Evolutionary conservation across 2,329 filamentous ascomycete species (phyloP).

Genomic region (Celoporthe dispersa): DNA sequence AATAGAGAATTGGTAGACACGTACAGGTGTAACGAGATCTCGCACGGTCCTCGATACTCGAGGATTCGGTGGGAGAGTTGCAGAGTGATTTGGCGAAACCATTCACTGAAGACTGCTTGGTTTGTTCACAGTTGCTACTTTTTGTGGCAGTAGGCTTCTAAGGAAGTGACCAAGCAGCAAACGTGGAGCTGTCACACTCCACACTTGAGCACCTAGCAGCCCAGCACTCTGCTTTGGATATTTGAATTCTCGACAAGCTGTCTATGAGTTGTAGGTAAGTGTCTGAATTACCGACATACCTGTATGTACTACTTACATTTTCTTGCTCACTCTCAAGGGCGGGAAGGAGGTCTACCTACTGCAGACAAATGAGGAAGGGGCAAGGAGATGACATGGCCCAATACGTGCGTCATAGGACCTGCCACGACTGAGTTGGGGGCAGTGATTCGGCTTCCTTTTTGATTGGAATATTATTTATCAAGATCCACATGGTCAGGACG

Average conservation of each 20-base stretch:
- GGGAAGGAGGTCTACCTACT: not conserved
- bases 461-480: not conserved
- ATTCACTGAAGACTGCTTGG: not conserved
- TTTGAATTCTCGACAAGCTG: not conserved
- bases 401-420: not conserved
- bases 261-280: not conserved
- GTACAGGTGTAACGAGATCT: slow-evolving; percentile 7
- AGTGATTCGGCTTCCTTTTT: not conserved
- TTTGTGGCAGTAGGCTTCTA: not conserved
- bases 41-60: not conserved
- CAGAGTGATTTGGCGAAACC: not conserved
- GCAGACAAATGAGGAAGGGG: not conserved
- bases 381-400: not conserved
- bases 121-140: not conserved
- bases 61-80: not conserved
- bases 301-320: not conserved
- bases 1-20: not conserved
- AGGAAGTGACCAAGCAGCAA: not conserved
- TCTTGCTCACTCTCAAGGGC: not conserved
- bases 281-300: not conserved
- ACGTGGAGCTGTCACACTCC: too few species aligned
- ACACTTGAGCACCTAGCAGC: not conserved
- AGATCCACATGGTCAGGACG: not conserved
- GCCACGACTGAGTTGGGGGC: not conserved
- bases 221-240: not conserved